Evolutionary conservation across 257 asterid species (phyloP).

Genomic region (Catharanthus roseus): DNA sequence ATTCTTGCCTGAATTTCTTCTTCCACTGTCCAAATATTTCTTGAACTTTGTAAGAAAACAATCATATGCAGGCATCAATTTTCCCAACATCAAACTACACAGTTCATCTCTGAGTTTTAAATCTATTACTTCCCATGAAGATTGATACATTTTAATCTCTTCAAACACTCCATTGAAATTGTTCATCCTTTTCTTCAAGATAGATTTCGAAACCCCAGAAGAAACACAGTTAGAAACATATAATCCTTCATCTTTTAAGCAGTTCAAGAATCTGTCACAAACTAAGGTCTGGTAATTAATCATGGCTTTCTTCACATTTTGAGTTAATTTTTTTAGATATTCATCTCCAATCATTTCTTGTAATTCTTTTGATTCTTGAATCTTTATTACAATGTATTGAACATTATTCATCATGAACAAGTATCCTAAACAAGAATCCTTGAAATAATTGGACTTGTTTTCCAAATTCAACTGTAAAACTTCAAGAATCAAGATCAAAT

Average conservation of each 20-base stretch:
- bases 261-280: conserved; percentile 57
- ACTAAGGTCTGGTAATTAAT: conserved; percentile 50
- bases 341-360: conserved; percentile 72
- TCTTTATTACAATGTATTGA: conserved; percentile 65
- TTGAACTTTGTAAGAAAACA: conserved; percentile 65
- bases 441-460: conserved; percentile 53
- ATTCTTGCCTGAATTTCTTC: conserved; percentile 23
- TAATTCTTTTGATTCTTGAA: conserved; percentile 51
- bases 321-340: conserved; percentile 47
- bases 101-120: conserved; percentile 73
- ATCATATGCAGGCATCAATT: no score
- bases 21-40: conserved; percentile 62
- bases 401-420: conserved; percentile 83
- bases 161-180: conserved; percentile 67
- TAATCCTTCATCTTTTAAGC: conserved; percentile 72
- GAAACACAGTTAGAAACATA: conserved; percentile 55
- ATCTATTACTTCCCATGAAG: conserved; percentile 65
- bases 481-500: conserved; percentile 64
- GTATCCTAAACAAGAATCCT: conserved; percentile 52
- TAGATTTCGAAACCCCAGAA: conserved; percentile 59
- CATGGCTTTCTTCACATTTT: conserved; percentile 43
- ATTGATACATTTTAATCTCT: conserved; percentile 61
- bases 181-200: conserved; percentile 61
- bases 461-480: conserved; percentile 70
- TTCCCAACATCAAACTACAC: conserved; percentile 48